phyloP scores from a whole-genome alignment of 805 yeast species.

The Cyberlindnera subsufficiens region DNA sequence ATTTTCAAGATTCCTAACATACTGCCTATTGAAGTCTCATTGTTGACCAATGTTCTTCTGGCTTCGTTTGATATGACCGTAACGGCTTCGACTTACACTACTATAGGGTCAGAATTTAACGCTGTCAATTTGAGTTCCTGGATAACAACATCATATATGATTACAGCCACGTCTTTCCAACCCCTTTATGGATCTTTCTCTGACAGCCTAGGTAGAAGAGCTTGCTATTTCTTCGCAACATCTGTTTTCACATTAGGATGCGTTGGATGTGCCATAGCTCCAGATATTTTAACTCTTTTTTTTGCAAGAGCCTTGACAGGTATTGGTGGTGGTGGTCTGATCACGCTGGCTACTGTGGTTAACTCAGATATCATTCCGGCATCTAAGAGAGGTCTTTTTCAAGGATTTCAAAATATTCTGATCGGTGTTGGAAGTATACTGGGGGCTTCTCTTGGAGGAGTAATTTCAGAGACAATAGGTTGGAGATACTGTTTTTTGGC shows the following conservation, averaged over 20 bases:
- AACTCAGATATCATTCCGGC: slow-evolving; percentile 33
- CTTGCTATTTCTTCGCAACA: slow-evolving; percentile 31
- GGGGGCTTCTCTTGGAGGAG: slow-evolving; percentile 36
- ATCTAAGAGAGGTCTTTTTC: slow-evolving; percentile 33
- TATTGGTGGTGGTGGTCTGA: slow-evolving; percentile 37
- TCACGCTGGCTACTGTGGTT: slow-evolving; percentile 32
- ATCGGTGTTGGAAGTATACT: slow-evolving; percentile 31
- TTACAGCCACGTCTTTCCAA: slow-evolving; percentile 36
- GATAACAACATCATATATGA: slow-evolving; percentile 36
- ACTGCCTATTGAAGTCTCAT: slow-evolving; percentile 28
- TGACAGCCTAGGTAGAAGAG: slow-evolving; percentile 32
- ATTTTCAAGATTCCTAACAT: slow-evolving; percentile 20
- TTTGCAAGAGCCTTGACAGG: slow-evolving; percentile 34
- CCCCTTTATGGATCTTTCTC: slow-evolving; percentile 36
- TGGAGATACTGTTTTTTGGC: slow-evolving; percentile 36
- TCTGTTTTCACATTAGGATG: slow-evolving; percentile 30
- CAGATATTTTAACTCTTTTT: slow-evolving; percentile 25
- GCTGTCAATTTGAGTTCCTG: slow-evolving; percentile 32
- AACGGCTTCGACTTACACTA: slow-evolving; percentile 42
- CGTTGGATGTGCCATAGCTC: slow-evolving; percentile 29
- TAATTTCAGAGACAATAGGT: slow-evolving; percentile 28
- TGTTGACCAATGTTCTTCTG: slow-evolving; percentile 34
- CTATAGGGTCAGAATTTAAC: slow-evolving; percentile 37
- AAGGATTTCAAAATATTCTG: slow-evolving; percentile 33
- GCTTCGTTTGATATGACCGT: slow-evolving; percentile 44